Base-by-base conservation (phyloP, 768 basidiomycete species). In the Rhodotorula diobovata region DNA sequence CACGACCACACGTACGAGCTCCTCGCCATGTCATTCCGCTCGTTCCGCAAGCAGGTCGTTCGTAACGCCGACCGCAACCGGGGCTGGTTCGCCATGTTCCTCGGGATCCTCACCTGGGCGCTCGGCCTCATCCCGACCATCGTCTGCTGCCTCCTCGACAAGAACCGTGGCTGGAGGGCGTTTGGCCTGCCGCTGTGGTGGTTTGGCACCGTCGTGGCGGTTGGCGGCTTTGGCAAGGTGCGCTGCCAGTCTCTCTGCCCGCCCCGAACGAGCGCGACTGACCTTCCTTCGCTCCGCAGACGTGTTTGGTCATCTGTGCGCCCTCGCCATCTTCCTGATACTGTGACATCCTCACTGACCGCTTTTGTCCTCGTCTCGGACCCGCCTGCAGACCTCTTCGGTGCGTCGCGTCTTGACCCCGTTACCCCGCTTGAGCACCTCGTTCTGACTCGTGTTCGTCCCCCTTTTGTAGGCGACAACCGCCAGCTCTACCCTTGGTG, bases 1-100 rank as follows among this genome's bases (percentile, higher is more conserved):
- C 39, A 54, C 37, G 55, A 68, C 55, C 63, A 58, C 23, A 48
- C 67, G 58, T 58, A 54, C 50, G 71, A 72, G 55, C 61, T 54
- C 30, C 63, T 72, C 39, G 71, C 67, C 23, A 32, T 68, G 18
- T 68, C 71, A 54, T 72, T 72, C 67, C 66, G 65, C 54, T 48
- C 59, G 30, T 72, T 68, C 67, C 54, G 65, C 54, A 67, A 68
- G 67, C 67, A 72, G 28, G 56, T 66, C 23, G 60, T 63, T 2
- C 51, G 71, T 8, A 72, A 72, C 54, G 71, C 71, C 59, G 71
- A 72, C 48, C 63, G 71, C 48, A 72, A 72, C 63, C 63, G 71
- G 9, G 71, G 67, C 11, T 66, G 48, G 46, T 72, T 72, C 50
- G 71, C 71, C 16, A 68, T 68, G 39, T 72, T 72, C 63, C 63